Percentiles rank a stretch among this genome's conserved stretches.
Conservation (phyloP, 2,329 filamentous ascomycete genomes). For the Aspergillus japonicus region DNA sequence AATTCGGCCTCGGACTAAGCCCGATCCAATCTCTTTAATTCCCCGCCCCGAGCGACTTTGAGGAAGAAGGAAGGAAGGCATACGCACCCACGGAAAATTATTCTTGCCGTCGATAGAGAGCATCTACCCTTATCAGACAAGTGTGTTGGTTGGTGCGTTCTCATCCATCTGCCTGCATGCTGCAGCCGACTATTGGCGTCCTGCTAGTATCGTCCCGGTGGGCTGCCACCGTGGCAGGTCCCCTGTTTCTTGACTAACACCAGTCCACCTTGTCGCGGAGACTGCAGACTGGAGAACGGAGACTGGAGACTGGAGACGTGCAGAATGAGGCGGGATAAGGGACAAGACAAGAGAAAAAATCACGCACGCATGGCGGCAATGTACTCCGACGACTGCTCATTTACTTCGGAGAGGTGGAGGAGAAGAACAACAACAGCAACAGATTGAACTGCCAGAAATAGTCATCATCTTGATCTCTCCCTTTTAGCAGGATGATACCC, state of each 20-base stretch:
- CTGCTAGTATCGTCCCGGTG: not conserved
- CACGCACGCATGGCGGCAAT: not conserved
- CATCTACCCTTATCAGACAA: not conserved
- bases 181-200: not conserved
- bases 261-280: not conserved
- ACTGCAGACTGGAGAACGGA: not conserved
- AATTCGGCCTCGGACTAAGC: conserved; percentile 3
- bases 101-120: not conserved
- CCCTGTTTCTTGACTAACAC: not conserved
- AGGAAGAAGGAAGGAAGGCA: not conserved
- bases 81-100: not conserved
- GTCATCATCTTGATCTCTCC: too few relatives aligned
- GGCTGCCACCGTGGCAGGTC: not conserved
- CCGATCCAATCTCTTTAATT: not conserved
- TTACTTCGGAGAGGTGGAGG: not conserved
- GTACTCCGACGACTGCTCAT: not conserved
- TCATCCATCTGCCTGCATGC: not conserved
- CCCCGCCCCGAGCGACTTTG: not conserved
- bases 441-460: not conserved
- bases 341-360: not conserved
- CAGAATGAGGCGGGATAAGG: not conserved
- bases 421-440: too few relatives aligned
- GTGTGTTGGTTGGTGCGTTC: not conserved
- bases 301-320: not conserved
- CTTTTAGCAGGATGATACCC: not conserved